These are phyloP conservation scores for Byssochlamys sp. DNA, from an alignment of 2,329 filamentous ascomycete species.

Conservation along the genomic window DNA sequence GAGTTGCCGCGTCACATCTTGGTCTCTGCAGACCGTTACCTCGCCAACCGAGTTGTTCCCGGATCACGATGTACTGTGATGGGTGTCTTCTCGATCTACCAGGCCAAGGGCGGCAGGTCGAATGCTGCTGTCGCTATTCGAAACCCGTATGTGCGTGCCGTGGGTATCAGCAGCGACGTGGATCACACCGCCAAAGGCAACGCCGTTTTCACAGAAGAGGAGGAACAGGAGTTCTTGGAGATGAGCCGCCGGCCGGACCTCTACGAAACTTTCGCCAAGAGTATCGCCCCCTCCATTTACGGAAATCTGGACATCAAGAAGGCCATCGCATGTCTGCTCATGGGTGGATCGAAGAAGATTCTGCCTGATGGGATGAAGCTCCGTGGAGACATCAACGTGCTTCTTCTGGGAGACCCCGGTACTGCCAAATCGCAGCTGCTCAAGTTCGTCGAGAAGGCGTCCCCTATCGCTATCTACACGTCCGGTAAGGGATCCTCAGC, in stretches of 20 bases:
- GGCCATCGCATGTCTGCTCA: constrained; percentile 81
- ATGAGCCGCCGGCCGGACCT: constrained; percentile 83
- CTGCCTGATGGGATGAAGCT: constrained; percentile 95
- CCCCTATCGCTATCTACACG: constrained; percentile 95
- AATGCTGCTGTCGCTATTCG: constrained; percentile 84
- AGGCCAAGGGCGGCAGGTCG: constrained; percentile 77
- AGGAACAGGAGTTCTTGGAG: constrained; percentile 91
- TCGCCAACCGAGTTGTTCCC: constrained; percentile 90
- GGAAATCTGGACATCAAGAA: constrained; percentile 96
- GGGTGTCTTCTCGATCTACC: constrained; percentile 96
- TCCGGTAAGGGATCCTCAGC: constrained; percentile 97
- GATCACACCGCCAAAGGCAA: constrained; percentile 82
- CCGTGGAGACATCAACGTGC: constrained; percentile 93
- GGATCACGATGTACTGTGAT: constrained; percentile 90
- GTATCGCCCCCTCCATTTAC: constrained; percentile 94
- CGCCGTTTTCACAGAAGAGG: constrained; percentile 79
- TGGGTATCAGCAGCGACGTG: constrained; percentile 82
- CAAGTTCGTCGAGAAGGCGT: constrained; percentile 94
- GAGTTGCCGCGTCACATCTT: constrained; percentile 90
- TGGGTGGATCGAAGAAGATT: constrained; percentile 96
- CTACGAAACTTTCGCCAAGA: constrained; percentile 82
- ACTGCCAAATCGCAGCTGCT: constrained; percentile 94
- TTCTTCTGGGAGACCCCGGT: constrained; percentile 91
- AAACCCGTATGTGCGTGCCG: constrained; percentile 85
- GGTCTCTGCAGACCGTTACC: constrained; percentile 88